Evolutionary conservation across 192 early-diverging fungal genomes (phyloP).

Genomic region (Entomortierella beljakovae): DNA sequence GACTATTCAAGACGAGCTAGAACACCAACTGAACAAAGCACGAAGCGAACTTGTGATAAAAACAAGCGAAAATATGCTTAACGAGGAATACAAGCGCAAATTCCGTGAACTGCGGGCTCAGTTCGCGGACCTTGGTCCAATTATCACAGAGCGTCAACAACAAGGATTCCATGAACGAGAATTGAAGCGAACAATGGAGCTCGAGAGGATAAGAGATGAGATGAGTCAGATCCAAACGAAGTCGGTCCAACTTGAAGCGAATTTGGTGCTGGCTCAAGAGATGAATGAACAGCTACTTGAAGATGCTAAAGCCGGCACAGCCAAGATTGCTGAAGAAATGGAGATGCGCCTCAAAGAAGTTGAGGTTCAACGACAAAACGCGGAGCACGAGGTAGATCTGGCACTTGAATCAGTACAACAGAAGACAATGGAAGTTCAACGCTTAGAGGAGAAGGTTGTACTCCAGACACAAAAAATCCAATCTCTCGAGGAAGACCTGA

Average conservation of each 20-base stretch:
- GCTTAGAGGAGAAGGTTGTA: conserved; percentile 16
- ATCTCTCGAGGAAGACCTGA: conserved; percentile 25
- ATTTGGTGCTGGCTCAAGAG: conserved; percentile 34
- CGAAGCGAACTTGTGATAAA: conserved; percentile 30
- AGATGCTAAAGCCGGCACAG: conserved; percentile 28
- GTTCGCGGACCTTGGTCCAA: conserved; percentile 36
- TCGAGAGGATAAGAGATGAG: conserved; percentile 41
- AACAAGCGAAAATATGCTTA: conserved; percentile 32
- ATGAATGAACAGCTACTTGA: conserved; percentile 40
- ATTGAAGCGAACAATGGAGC: conserved; percentile 37
- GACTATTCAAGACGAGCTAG: conserved; percentile 45
- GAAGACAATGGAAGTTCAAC: conserved; percentile 33
- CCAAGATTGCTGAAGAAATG: conserved; percentile 51
- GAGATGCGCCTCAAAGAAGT: conserved; percentile 40
- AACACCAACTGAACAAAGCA: conserved; percentile 30
- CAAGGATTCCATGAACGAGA: conserved; percentile 51
- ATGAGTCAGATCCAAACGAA: conserved; percentile 7
- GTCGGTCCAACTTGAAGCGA: conserved; percentile 32
- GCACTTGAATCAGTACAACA: conserved; percentile 41
- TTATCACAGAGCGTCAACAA: conserved; percentile 37
- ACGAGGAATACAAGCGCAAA: conserved; percentile 47
- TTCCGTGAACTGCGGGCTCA: conserved; percentile 42
- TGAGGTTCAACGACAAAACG: conserved; percentile 33
- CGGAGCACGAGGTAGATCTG: conserved; percentile 32
- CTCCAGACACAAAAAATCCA: conserved; percentile 23